Evolutionary conservation across 345 rosid genomes (phyloP).

Genomic region (Citrus glauca): DNA sequence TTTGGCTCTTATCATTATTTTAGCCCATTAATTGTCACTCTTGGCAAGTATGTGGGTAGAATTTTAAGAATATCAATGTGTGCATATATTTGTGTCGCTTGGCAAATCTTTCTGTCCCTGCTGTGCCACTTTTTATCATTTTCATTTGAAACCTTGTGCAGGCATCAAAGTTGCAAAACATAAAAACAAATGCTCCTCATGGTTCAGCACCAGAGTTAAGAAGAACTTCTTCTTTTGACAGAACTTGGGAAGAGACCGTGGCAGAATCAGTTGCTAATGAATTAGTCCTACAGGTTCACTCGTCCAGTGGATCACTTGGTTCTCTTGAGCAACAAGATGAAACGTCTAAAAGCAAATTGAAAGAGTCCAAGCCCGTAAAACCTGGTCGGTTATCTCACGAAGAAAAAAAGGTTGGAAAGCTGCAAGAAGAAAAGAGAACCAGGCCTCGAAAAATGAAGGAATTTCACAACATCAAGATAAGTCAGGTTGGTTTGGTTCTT

Average conservation of each 20-base stretch:
- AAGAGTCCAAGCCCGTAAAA: slow-evolving; percentile 64
- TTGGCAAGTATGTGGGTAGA: neutral
- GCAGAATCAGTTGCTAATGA: slow-evolving; percentile 90
- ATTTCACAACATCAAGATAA: slow-evolving; percentile 87
- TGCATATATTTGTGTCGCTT: neutral
- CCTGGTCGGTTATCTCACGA: slow-evolving; percentile 81
- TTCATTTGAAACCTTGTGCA: slow-evolving; percentile 24
- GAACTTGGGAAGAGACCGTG: slow-evolving; percentile 82
- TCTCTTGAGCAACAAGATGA: slow-evolving; percentile 70
- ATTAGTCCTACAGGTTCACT: slow-evolving; percentile 68
- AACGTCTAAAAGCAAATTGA: slow-evolving; percentile 52
- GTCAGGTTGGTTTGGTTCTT: slow-evolving; percentile 61
- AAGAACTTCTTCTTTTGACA: slow-evolving; percentile 88
- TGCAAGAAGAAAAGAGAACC: slow-evolving; percentile 80
- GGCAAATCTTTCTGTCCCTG: neutral
- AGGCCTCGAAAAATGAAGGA: slow-evolving; percentile 89
- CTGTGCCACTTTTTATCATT: neutral
- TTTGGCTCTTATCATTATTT: neutral
- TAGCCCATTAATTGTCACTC: neutral
- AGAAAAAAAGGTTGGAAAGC: slow-evolving; percentile 82
- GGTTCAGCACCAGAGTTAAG: slow-evolving; percentile 60
- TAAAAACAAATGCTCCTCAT: slow-evolving; percentile 35
- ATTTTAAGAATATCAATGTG: neutral
- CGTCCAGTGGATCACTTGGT: slow-evolving; percentile 39
- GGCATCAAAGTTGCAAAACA: slow-evolving; percentile 43